Conservation (phyloP, 2,329 filamentous ascomycete genomes). For the Teratosphaeria nubilosa region DNA sequence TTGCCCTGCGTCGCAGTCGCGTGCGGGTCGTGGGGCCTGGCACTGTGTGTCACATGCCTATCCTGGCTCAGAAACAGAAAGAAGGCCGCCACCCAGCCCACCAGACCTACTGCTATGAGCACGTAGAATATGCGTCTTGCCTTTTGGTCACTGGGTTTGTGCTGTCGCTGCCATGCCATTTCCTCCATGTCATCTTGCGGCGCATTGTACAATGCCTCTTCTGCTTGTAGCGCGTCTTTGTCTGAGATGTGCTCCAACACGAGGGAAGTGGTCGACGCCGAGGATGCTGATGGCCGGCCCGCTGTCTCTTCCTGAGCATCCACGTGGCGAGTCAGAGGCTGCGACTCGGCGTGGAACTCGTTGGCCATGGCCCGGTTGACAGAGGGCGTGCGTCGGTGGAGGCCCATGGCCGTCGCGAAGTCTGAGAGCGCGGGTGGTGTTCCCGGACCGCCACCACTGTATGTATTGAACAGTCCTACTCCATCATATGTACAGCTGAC, state of each 20-base stretch:
- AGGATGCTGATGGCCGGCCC: conserved; percentile 53
- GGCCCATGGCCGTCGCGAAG: conserved; percentile 30
- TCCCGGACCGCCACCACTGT: neutral
- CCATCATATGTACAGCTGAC: neutral
- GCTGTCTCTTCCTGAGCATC: conserved; percentile 19
- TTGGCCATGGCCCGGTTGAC: conserved; percentile 23
- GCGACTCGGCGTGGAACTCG: conserved; percentile 8
- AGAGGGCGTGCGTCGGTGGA: conserved; percentile 32
- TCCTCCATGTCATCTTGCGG: conserved; percentile 44
- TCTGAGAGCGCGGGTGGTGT: neutral
- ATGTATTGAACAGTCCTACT: neutral
- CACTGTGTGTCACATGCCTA: conserved; percentile 55
- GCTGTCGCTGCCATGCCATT: conserved; percentile 29
- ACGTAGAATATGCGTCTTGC: conserved; percentile 55
- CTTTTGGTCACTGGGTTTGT: conserved; percentile 52
- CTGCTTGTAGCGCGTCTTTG: conserved; percentile 34
- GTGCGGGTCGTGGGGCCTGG: conserved; percentile 57
- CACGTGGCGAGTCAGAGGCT: neutral
- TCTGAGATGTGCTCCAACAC: conserved; percentile 69
- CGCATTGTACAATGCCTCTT: conserved; percentile 33
- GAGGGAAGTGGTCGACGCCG: conserved; percentile 72
- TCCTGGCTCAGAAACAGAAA: conserved; percentile 56
- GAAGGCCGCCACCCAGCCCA: conserved; percentile 60
- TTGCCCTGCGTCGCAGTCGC: conserved; percentile 52
- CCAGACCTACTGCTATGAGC: conserved; percentile 48